Conservation (phyloP, 495 filamentous ascomycete genomes). For the Xylaria scruposa region DNA sequence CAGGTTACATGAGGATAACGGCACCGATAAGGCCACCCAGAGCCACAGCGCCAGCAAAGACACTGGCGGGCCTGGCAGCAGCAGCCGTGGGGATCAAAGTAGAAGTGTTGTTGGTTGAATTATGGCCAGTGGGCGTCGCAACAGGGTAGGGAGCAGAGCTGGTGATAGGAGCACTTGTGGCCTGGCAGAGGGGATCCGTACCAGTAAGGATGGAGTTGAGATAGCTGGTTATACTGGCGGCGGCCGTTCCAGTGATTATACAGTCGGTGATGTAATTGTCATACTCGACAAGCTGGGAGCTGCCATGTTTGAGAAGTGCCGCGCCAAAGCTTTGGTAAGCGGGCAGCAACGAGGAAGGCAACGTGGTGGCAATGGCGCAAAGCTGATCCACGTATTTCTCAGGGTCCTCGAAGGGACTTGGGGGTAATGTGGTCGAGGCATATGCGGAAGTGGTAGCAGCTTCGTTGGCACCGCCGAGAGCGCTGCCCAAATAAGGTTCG, state of each 20-base stretch:
- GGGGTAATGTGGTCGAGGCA: conserved; percentile 1
- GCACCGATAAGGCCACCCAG: conserved; percentile 11
- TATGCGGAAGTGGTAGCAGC: background rate
- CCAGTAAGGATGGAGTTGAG: conserved; percentile 4
- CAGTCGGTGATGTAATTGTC: conserved; percentile 4
- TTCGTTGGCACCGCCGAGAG: background rate
- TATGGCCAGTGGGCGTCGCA: background rate
- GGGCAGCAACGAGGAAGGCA: conserved; percentile 4
- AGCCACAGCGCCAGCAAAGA: background rate
- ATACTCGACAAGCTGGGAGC: background rate
- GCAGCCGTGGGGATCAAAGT: conserved; percentile 6
- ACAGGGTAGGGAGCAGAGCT: background rate
- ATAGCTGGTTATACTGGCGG: conserved; percentile 4
- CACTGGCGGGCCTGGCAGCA: conserved; percentile 11
- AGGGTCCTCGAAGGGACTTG: background rate
- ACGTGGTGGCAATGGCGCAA: background rate
- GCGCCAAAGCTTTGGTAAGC: background rate
- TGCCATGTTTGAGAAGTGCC: conserved; percentile 1
- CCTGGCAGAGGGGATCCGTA: conserved; percentile 1
- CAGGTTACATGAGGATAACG: background rate
- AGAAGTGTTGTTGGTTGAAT: background rate
- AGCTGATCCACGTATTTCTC: background rate
- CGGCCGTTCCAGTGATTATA: background rate
- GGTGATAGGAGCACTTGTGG: background rate
- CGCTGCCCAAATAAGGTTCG: background rate